These are phyloP conservation scores for Scheffersomyces titani DNA, from an alignment of 1,139 yeast genomes.

Conservation along the genomic window DNA sequence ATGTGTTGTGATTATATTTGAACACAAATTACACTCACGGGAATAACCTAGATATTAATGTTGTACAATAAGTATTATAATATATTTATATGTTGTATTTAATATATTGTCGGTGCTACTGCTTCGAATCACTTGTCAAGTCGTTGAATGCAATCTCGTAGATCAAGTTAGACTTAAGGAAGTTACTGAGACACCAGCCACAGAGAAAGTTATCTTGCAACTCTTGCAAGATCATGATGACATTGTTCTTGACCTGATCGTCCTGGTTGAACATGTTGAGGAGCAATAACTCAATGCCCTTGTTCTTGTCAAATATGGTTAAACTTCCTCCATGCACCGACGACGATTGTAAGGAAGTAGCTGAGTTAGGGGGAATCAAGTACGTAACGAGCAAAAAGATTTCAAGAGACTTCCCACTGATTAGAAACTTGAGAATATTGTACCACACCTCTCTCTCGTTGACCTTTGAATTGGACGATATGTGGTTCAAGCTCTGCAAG, in stretches of 20 bases:
- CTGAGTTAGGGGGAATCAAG: slow-evolving; percentile 46
- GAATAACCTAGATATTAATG: background rate
- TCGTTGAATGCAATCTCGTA: slow-evolving; percentile 47
- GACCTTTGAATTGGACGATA: slow-evolving; percentile 16
- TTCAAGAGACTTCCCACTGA: slow-evolving; percentile 47
- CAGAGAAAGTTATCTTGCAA: slow-evolving; percentile 47
- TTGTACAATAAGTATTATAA: background rate
- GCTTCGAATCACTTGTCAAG: slow-evolving; percentile 17
- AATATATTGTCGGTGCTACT: too few relatives aligned
- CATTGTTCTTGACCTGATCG: slow-evolving; percentile 42
- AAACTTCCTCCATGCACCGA: slow-evolving; percentile 44
- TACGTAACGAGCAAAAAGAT: slow-evolving; percentile 43
- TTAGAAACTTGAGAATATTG: slow-evolving; percentile 43
- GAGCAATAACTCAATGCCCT: slow-evolving; percentile 45
- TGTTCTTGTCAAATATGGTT: slow-evolving; percentile 49
- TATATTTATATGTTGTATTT: too few relatives aligned
- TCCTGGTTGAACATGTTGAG: slow-evolving; percentile 51
- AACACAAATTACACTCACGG: background rate
- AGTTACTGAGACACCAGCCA: slow-evolving; percentile 48
- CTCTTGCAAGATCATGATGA: slow-evolving; percentile 48
- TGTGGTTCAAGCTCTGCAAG: slow-evolving; percentile 35
- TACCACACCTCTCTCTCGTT: slow-evolving; percentile 47
- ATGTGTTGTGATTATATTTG: too few relatives aligned
- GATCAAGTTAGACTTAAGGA: slow-evolving; percentile 38
- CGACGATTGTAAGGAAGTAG: slow-evolving; percentile 42